A percentile compares a stretch with the other conserved stretches of the same genome.
These are phyloP conservation scores for Chaetomidium leptoderma DNA, from an alignment of 495 filamentous ascomycete species.

Conservation along the genomic window DNA sequence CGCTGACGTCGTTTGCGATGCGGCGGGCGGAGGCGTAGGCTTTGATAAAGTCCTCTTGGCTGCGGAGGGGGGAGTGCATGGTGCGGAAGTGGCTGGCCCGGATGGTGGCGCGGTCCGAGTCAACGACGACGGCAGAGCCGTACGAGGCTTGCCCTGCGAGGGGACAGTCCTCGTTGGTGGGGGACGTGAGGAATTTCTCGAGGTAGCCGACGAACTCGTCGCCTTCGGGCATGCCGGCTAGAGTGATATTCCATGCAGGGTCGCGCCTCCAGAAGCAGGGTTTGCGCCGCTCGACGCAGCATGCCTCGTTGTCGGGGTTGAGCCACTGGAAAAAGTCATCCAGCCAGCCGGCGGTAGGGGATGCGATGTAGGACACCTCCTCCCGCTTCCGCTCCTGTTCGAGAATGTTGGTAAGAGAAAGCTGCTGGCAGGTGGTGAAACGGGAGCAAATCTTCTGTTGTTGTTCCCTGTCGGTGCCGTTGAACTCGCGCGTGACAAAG, in stretches of 20 bases:
- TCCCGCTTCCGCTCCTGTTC: conserved; percentile 90
- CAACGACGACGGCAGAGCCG: conserved; percentile 76
- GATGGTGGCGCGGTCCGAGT: conserved; percentile 59
- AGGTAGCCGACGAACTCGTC: conserved; percentile 83
- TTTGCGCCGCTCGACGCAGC: conserved; percentile 63
- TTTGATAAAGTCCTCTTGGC: conserved; percentile 88
- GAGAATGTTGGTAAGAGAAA: conserved; percentile 79
- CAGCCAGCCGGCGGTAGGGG: conserved; percentile 91
- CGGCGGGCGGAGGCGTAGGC: conserved; percentile 86
- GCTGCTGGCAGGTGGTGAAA: conserved; percentile 78
- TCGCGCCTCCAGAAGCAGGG: conserved; percentile 72
- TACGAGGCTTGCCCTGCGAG: conserved; percentile 86
- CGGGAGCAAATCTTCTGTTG: conserved; percentile 89
- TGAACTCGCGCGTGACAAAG: conserved; percentile 81
- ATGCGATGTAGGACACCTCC: conserved; percentile 84
- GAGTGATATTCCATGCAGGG: conserved; percentile 80
- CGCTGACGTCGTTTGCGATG: conserved; percentile 69
- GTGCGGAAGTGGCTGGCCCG: conserved; percentile 87
- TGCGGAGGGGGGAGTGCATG: conserved; percentile 75
- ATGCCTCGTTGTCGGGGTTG: conserved; percentile 74
- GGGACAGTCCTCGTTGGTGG: conserved; percentile 77
- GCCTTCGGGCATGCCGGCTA: conserved; percentile 88
- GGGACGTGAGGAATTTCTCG: conserved; percentile 72
- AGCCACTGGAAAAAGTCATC: conserved; percentile 97
- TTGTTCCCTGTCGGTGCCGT: conserved; percentile 64